Evolutionary conservation across 169 alveolate genomes (phyloP), one percentile per base, ranked within the genome.

Genomic region (Eimeria maxima): DNA sequence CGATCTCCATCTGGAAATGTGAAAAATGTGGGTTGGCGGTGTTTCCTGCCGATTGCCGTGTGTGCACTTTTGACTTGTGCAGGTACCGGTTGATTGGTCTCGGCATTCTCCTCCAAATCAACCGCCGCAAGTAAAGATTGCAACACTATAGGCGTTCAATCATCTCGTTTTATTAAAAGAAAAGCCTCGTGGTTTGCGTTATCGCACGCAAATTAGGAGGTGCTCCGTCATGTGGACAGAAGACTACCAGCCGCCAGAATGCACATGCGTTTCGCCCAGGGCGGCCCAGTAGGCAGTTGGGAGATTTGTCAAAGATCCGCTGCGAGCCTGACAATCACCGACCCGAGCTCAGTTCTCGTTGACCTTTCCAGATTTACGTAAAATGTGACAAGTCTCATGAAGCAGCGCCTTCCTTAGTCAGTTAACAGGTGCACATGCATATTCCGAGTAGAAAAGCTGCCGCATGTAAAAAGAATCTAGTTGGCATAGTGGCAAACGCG

Each of bases 51-150:
- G 38, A 33, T 1, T 33, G 38, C 24, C 16, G n/a, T 47, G 65
- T 29, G 84, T 24, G 38, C 24, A 24, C 65, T 4, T 45, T 24
- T 14, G 3, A 22, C 76, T 2, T 60, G 57, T 63, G 93, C 93
- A 87, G 93, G 60, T 87, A 87, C 33, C 93, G 93, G 71, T 29
- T 57, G 18, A 8, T 87, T 42, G 93, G 67, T 55, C 81, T 87
- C 63, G 63, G 60, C 16, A 6, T 87, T 22, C 93, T 87, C 44
- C 65, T 87, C 4, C 33, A 63, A 20, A 18, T 38, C n/a, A 87
- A 87, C 65, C 78, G 93, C 29, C 93, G 93, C 83, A 87, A 87
- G 83, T 87, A 33, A 63, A 42, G 29, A 38, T 73, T 38, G 10
- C 29, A 18, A 38, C 55, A 3, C 83, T 10, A 27, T 73, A 71